Conservation (phyloP, 257 asterid species). For the Salvia hispanica region DNA sequence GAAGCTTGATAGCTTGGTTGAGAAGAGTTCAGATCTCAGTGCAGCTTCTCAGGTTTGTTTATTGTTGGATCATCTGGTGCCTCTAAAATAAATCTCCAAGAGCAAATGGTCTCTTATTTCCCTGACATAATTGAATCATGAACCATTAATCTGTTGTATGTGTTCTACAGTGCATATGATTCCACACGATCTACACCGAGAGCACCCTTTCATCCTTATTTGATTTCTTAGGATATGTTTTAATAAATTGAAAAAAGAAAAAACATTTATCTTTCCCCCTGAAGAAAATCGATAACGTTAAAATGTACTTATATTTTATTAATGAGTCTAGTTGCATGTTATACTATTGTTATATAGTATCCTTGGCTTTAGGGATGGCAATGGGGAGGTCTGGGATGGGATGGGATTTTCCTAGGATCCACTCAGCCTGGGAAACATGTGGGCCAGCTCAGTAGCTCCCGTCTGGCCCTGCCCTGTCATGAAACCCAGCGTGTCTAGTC, state of each 20-base stretch:
- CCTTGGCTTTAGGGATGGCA: background rate
- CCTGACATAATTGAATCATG: background rate
- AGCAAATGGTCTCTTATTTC: slow-evolving; percentile 2
- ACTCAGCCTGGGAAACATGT: too few species aligned
- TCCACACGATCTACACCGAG: background rate
- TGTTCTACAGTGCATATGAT: background rate
- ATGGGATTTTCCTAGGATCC: background rate
- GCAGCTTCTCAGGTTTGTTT: slow-evolving; percentile 86
- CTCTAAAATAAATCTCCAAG: background rate
- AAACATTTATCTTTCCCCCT: background rate
- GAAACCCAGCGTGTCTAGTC: background rate
- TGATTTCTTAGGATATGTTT: slow-evolving; percentile 1
- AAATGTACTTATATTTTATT: background rate
- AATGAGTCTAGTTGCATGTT: background rate
- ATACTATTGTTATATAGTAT: background rate
- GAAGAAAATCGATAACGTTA: background rate
- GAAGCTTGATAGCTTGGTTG: slow-evolving; percentile 94
- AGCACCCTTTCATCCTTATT: slow-evolving; percentile 31
- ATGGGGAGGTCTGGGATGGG: background rate
- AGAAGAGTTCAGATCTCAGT: slow-evolving; percentile 93
- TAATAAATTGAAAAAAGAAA: background rate
- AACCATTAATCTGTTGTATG: slow-evolving; percentile 3
- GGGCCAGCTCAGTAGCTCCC: too few species aligned
- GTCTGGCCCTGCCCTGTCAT: background rate
- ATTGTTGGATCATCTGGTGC: background rate